Conservation (phyloP, 2,329 filamentous ascomycete genomes). For the Trichoderma simmonsii region DNA sequence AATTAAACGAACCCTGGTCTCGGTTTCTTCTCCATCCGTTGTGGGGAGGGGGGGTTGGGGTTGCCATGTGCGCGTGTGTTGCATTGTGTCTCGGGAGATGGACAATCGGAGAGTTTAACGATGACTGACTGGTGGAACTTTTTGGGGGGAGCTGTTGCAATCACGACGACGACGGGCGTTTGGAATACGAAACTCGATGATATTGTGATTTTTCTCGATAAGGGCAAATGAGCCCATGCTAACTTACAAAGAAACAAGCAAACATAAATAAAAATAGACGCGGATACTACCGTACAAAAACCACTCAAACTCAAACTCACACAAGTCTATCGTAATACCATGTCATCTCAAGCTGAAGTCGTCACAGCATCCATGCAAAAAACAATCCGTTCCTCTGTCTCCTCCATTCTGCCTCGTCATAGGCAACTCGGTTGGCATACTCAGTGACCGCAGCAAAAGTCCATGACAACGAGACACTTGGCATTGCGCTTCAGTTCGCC, state of each 20-base stretch:
- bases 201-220: background rate
- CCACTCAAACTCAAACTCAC: background rate
- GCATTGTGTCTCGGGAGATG: background rate
- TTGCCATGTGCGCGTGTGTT: background rate
- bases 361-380: background rate
- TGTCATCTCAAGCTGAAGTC: background rate
- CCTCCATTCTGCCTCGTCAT: background rate
- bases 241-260: background rate
- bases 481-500: constrained; percentile 24
- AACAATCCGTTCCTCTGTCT: background rate
- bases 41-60: background rate
- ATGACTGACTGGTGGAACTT: background rate
- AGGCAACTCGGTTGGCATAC: background rate
- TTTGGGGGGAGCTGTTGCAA: background rate
- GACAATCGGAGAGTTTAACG: background rate
- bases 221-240: background rate
- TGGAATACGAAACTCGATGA: background rate
- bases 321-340: background rate
- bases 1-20: background rate
- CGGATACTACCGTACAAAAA: background rate
- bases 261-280: background rate
- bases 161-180: background rate
- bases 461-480: constrained; percentile 26
- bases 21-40: no score
- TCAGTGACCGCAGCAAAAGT: constrained; percentile 26